phyloP scores from a whole-genome alignment of 2,329 filamentous ascomycete species.

The Cryphonectria japonica region DNA sequence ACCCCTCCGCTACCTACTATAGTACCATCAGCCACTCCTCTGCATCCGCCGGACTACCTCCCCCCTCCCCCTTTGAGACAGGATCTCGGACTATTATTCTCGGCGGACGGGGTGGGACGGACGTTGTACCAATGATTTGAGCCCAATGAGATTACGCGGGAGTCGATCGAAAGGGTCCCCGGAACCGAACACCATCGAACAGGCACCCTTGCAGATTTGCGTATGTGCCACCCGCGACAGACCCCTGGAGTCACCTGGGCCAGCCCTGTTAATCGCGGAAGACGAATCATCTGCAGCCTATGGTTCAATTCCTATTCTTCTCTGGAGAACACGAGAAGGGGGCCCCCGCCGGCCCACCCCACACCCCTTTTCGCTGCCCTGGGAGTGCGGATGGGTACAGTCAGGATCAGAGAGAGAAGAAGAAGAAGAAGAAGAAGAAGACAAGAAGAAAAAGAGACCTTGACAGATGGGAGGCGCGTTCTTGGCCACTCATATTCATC shows the following conservation, averaged over 20 bases:
- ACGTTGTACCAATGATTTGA: slow-evolving; percentile 33
- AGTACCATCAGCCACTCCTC: neutral
- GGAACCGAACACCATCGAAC: slow-evolving; percentile 28
- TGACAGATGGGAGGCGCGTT: slow-evolving; percentile 5
- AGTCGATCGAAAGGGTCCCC: slow-evolving; percentile 32
- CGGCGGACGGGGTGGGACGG: slow-evolving; percentile 21
- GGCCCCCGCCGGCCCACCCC: slow-evolving; percentile 7
- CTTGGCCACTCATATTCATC: neutral
- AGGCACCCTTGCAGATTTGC: slow-evolving; percentile 33
- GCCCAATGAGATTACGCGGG: slow-evolving; percentile 26
- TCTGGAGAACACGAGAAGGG: slow-evolving; percentile 7
- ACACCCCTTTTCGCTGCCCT: slow-evolving; percentile 23
- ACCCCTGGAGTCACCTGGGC: neutral
- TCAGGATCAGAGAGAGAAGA: neutral
- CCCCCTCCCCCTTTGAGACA: slow-evolving; percentile 34
- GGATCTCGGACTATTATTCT: slow-evolving; percentile 33
- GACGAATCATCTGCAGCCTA: slow-evolving; percentile 26
- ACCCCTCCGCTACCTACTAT: neutral
- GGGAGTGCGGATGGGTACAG: neutral
- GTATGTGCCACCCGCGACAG: slow-evolving; percentile 17
- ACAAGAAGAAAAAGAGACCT: neutral
- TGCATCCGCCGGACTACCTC: neutral
- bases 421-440: neutral
- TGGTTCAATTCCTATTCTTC: neutral
- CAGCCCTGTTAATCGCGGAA: slow-evolving; percentile 18